phyloP scores from a whole-genome alignment of 148 eudicot species.

The Cornus florida region DNA sequence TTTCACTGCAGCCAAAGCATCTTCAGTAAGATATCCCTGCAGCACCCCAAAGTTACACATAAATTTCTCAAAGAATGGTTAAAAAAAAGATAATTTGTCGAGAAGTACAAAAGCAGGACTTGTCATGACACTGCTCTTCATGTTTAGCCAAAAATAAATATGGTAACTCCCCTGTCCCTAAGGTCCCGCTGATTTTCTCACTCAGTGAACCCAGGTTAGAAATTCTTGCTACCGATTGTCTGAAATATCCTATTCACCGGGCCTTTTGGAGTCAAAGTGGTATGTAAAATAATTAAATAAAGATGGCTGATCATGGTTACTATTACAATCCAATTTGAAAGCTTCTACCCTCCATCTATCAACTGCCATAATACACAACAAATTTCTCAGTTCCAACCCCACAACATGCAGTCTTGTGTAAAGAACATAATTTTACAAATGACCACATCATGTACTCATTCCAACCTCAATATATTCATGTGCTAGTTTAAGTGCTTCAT shows the following conservation, averaged over 20 bases:
- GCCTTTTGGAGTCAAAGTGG: neutral
- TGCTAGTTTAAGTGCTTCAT: neutral
- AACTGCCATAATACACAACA: neutral
- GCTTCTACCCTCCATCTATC: neutral
- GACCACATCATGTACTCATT: neutral
- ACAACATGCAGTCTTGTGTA: neutral
- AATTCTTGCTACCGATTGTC: neutral
- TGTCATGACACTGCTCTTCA: neutral
- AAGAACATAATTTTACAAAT: neutral
- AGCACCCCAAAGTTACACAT: slow-evolving; percentile 7
- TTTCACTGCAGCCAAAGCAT: slow-evolving; percentile 65
- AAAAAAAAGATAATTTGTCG: neutral
- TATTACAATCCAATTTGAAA: neutral
- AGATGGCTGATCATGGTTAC: neutral
- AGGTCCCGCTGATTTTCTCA: neutral
- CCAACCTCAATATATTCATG: neutral
- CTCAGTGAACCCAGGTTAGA: neutral
- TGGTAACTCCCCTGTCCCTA: neutral
- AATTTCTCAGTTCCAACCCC: neutral
- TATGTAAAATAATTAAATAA: neutral
- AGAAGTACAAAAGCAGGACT: neutral
- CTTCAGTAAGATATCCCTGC: slow-evolving; percentile 77
- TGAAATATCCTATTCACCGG: neutral
- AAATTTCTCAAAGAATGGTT: neutral
- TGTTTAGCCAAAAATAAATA: neutral